Base-by-base conservation (phyloP, 176 grass and related monocot genomes). In the Urochloa ruziziensis region DNA sequence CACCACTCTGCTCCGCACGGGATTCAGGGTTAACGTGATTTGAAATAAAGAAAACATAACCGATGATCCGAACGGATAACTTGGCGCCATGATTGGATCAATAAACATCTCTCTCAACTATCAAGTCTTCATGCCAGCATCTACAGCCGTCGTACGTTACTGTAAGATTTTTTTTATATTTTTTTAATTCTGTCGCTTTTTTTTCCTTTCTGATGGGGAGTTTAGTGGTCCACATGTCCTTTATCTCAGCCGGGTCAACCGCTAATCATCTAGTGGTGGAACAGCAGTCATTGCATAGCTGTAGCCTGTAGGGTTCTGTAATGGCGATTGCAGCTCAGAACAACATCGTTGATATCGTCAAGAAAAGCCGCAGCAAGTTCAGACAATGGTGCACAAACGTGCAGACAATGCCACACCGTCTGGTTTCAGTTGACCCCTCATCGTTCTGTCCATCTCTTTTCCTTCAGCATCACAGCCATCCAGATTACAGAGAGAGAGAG, bases 151-250 rank as follows among this genome's bases (percentile, higher is more conserved):
- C 60, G 28, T 7, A 9, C 6, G 46, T 47, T 21, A 28, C 1
- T n/a, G n/a, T n/a, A n/a, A n/a, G n/a, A n/a, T n/a, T n/a, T n/a
- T n/a, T n/a, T n/a, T n/a, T n/a, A n/a, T n/a, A n/a, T 2, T 23
- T 23, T 9, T 11, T 57, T 57, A 0, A n/a, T 24, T 9, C 4
- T 21, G n/a, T n/a, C n/a, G n/a, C 10, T 51, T 12, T 3, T 57
- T 57, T 11, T 57, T 24, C 3, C 4, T 24, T 21, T 2, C 8
- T 9, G 11, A 17, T 3, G 10, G 10, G 4, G 3, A 39, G 29
- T 33, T 72, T 42, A 63, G 75, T 33, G 56, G 57, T 13, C 17
- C 33, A 2, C 84, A 43, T 86, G 67, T 52, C 75, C 27, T 73
- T 17, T 29, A 6, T 72, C 12, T 14, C 29, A 39, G 30, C 46